Evolutionary conservation across 495 filamentous ascomycete genomes (phyloP).

Genomic region (Penicillium samsonianum): DNA sequence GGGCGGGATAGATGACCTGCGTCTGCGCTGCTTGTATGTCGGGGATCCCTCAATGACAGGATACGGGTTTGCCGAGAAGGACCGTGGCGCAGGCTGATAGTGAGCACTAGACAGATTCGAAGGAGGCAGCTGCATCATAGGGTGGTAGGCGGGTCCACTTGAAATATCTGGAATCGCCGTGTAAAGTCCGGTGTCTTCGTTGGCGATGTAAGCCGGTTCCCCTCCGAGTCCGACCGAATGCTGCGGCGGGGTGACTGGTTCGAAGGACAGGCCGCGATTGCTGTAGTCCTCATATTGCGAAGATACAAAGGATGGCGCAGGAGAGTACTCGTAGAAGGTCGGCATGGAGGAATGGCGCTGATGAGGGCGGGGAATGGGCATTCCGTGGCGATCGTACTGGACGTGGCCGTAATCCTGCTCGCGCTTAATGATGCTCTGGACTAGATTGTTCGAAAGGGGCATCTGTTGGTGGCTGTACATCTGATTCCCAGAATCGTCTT

Average conservation of each 20-base stretch:
- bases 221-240: conserved; percentile 73
- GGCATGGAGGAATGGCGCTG: conserved; percentile 97
- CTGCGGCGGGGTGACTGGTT: conserved; percentile 94
- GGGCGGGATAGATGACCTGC: conserved; percentile 87
- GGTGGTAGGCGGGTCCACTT: conserved; percentile 58
- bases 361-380: conserved; percentile 76
- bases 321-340: conserved; percentile 95
- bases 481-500: conserved; percentile 77
- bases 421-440: conserved; percentile 74
- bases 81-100: conserved; percentile 65
- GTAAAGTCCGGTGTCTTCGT: conserved; percentile 95
- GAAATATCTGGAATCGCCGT: conserved; percentile 86
- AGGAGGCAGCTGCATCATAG: conserved; percentile 88
- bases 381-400: conserved; percentile 89
- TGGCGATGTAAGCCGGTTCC: conserved; percentile 95
- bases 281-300: conserved; percentile 97
- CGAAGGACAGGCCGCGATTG: conserved; percentile 92
- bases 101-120: conserved; percentile 78
- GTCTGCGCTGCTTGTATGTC: conserved; percentile 94
- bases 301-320: conserved; percentile 94
- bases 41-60: conserved; percentile 97
- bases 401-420: conserved; percentile 74
- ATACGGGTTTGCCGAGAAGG: conserved; percentile 82
- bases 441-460: conserved; percentile 58
- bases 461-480: conserved; percentile 63